These are phyloP conservation scores for Lodderomyces orthopsilosis DNA, from an alignment of 1,139 yeast genomes.

Conservation along the genomic window DNA sequence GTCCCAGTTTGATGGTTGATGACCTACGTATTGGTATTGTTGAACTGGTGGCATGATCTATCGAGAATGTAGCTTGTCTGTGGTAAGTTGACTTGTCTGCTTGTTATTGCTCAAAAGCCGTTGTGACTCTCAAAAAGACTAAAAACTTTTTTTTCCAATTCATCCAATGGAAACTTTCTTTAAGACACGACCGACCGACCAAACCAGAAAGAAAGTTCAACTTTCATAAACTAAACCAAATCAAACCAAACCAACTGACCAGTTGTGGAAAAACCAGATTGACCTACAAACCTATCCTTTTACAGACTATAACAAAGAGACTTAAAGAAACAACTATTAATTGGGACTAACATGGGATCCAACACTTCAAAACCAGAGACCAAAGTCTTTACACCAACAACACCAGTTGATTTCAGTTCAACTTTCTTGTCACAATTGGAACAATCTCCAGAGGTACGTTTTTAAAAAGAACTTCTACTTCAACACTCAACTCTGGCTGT, in stretches of 20 bases:
- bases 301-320: neutral
- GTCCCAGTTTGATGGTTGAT: slow-evolving; percentile 87
- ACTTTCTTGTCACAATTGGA: slow-evolving; percentile 70
- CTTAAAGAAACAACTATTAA: neutral
- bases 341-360: slow-evolving; percentile 47
- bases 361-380: slow-evolving; percentile 60
- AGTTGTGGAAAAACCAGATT: no score
- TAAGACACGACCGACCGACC: neutral
- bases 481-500: no score
- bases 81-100: neutral
- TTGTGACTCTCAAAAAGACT: no score
- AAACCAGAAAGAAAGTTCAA: no score
- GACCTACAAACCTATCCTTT: no score
- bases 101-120: no score
- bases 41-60: slow-evolving; percentile 77
- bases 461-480: no score
- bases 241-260: no score
- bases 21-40: slow-evolving; percentile 67
- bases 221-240: no score
- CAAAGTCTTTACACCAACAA: slow-evolving; percentile 64
- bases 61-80: neutral
- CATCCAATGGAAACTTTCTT: neutral
- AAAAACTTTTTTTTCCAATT: neutral
- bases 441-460: slow-evolving; percentile 58
- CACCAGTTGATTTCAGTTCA: slow-evolving; percentile 75